These are phyloP conservation scores for Sphaerosporella brunnea DNA, from an alignment of 495 filamentous ascomycete genomes.

Conservation along the genomic window DNA sequence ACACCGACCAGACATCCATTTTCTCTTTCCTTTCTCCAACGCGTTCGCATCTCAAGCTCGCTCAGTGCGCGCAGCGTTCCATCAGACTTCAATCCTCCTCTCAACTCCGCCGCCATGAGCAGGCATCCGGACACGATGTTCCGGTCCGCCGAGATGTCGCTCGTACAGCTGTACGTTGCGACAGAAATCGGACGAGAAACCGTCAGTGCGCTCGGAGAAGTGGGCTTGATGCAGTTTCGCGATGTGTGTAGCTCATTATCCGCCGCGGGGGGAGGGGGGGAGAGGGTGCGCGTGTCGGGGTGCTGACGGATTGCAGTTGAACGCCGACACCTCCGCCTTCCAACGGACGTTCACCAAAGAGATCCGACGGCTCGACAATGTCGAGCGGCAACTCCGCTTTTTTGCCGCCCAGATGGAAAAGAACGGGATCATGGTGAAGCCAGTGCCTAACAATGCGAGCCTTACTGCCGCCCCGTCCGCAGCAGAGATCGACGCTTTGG, in stretches of 20 bases:
- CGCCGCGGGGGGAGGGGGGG: neutral
- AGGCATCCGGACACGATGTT: slow-evolving; percentile 73
- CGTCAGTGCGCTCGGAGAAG: slow-evolving; percentile 85
- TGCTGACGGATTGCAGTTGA: slow-evolving; percentile 42
- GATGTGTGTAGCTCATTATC: slow-evolving; percentile 51
- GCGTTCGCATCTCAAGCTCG: too few species aligned
- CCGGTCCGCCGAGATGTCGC: slow-evolving; percentile 99
- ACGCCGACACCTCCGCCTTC: slow-evolving; percentile 79
- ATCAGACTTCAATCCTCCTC: too few species aligned
- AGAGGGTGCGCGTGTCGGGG: neutral
- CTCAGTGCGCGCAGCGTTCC: too few species aligned
- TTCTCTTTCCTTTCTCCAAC: too few species aligned
- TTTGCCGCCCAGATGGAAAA: slow-evolving; percentile 93
- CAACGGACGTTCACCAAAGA: slow-evolving; percentile 95
- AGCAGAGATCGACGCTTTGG: slow-evolving; percentile 85
- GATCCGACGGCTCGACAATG: slow-evolving; percentile 91
- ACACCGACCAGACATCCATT: too few species aligned
- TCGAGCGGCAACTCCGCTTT: slow-evolving; percentile 93
- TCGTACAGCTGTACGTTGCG: slow-evolving; percentile 97
- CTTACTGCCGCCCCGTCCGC: slow-evolving; percentile 71
- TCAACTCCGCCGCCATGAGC: slow-evolving; percentile 33
- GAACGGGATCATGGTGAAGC: slow-evolving; percentile 60
- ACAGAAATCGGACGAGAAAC: slow-evolving; percentile 98
- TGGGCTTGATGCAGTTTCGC: slow-evolving; percentile 88
- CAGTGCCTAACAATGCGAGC: slow-evolving; percentile 69